Evolutionary conservation across 1,284 basidiomycete species (phyloP).

Genomic region (Schizophyllum commune): DNA sequence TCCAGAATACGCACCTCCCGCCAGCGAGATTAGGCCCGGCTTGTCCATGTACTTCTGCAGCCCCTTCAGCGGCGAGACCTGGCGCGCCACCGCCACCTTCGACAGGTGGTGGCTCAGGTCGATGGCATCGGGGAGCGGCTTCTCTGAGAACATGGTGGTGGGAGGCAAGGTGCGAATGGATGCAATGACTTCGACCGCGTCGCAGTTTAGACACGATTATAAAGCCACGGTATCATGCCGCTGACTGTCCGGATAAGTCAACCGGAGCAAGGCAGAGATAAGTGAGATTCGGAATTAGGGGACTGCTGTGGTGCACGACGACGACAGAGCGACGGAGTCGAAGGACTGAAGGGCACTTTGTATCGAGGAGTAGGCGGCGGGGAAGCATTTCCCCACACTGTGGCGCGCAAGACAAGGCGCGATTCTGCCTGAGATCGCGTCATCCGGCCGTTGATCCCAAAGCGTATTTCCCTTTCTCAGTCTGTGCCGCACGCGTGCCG

Average conservation of each 20-base stretch:
- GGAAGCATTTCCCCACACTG: not conserved
- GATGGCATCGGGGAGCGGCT: conserved; percentile 29
- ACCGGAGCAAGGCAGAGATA: not conserved
- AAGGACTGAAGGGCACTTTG: no score
- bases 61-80: conserved; percentile 56
- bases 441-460: not conserved
- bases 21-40: conserved; percentile 45
- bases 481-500: not conserved
- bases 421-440: not conserved
- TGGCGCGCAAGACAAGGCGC: not conserved
- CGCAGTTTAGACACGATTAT: not conserved
- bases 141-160: not conserved
- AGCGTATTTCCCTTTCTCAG: not conserved
- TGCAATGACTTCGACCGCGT: not conserved
- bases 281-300: not conserved
- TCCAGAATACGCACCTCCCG: conserved; percentile 40
- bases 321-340: not conserved
- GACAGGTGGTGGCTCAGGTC: conserved; percentile 38
- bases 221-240: not conserved
- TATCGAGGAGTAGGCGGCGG: not conserved
- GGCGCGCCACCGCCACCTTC: conserved; percentile 40
- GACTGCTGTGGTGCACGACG: not conserved
- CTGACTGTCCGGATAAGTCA: not conserved
- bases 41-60: conserved; percentile 47
- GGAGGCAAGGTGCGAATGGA: not conserved